Evolutionary conservation across 2,329 filamentous ascomycete species (phyloP).

Genomic region (Microsporum canis): DNA sequence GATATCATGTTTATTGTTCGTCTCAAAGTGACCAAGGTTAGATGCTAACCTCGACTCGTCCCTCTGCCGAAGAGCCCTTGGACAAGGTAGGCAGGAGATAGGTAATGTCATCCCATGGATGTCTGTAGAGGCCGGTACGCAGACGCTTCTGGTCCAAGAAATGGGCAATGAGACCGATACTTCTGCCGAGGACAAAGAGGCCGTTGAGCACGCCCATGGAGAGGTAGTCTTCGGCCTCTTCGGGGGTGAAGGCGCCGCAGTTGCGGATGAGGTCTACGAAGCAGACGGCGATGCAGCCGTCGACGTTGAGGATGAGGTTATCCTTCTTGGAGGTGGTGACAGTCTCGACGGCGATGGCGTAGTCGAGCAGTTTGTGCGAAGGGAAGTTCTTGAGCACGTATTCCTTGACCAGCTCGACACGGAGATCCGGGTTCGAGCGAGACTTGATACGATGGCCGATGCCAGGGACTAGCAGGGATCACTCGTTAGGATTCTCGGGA

Average conservation of each 20-base stretch:
- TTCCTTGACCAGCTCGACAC: constrained; percentile 98
- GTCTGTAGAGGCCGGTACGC: constrained; percentile 94
- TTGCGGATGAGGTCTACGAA: constrained; percentile 96
- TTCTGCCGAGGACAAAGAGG: constrained; percentile 93
- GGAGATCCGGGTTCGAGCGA: constrained; percentile 98
- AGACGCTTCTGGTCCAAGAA: constrained; percentile 99
- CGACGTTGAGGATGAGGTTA: constrained; percentile 98
- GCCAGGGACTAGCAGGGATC: constrained; percentile 56
- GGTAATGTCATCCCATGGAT: constrained; percentile 98
- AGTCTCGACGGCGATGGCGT: constrained; percentile 91
- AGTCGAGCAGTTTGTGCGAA: constrained; percentile 95
- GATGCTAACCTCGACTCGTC: constrained; percentile 68
- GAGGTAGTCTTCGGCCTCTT: constrained; percentile 98
- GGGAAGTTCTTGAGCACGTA: constrained; percentile 97
- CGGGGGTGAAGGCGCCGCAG: constrained; percentile 88
- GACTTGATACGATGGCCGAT: constrained; percentile 99
- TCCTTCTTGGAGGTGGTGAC: constrained; percentile 99
- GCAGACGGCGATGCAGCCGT: constrained; percentile 95
- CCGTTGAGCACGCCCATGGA: constrained; percentile 99
- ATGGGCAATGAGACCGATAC: constrained; percentile 98
- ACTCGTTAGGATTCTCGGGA: background rate
- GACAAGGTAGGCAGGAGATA: constrained; percentile 77
- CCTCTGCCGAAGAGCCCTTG: constrained; percentile 58
- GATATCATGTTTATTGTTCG: background rate
- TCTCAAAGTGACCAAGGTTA: background rate